Percentiles rank a stretch among this genome's conserved stretches.
phyloP scores from a whole-genome alignment of 345 rosid genomes.

The Brassica cretica region DNA sequence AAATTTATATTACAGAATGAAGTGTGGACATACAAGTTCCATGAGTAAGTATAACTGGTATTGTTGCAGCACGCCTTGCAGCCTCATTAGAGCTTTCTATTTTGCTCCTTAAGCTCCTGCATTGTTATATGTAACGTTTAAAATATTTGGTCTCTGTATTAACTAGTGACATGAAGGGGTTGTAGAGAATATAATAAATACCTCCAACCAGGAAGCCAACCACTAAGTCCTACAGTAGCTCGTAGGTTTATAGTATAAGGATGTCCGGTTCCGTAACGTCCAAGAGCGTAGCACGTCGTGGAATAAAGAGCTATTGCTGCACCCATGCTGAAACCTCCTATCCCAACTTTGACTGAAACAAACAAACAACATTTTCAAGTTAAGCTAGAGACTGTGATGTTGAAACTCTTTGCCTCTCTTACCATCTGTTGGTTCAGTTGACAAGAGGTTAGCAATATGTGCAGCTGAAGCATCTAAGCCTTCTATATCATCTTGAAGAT shows the following conservation, averaged over 20 bases:
- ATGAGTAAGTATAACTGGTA: conserved; percentile 62
- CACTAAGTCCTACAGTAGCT: conserved; percentile 64
- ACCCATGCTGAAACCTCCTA: conserved; percentile 89
- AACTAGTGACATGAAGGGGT: conserved; percentile 16
- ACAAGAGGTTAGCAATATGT: conserved; percentile 72
- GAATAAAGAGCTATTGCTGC: conserved; percentile 73
- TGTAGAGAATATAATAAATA: conserved; percentile 14
- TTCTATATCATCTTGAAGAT: conserved; percentile 67
- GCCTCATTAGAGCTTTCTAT: conserved; percentile 57
- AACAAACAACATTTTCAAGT: conserved; percentile 15
- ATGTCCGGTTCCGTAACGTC: conserved; percentile 55
- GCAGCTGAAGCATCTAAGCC: conserved; percentile 82
- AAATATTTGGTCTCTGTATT: neutral
- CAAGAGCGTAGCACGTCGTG: conserved; percentile 55
- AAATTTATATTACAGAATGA: neutral
- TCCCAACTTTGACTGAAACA: conserved; percentile 54
- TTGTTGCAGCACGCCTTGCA: conserved; percentile 56
- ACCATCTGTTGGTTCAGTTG: conserved; percentile 73
- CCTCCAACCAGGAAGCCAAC: conserved; percentile 79
- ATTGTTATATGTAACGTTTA: conserved; percentile 9
- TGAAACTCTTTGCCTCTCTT: conserved; percentile 30
- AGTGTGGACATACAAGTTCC: conserved; percentile 47
- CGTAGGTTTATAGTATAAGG: conserved; percentile 50
- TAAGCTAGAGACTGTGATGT: conserved; percentile 11
- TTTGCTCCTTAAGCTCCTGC: conserved; percentile 57